Evolutionary conservation across 164 flowering plant species (phyloP).

Genomic region (Umbellularia californica): DNA sequence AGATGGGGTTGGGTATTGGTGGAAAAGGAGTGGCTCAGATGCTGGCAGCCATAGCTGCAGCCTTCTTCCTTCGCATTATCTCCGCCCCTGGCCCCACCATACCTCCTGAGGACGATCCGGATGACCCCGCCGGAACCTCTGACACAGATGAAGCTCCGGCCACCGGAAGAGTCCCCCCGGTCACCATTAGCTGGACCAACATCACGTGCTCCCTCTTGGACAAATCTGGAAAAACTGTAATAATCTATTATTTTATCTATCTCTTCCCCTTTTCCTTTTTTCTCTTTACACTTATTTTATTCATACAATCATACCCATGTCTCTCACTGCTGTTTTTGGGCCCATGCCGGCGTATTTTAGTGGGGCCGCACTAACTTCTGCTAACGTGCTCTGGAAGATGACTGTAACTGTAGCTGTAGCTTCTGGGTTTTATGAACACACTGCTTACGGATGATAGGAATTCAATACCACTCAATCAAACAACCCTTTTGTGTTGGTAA

Average conservation of each 20-base stretch:
- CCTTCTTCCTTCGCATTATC: constrained; percentile 71
- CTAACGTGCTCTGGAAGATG: neutral
- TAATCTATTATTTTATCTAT: constrained; percentile 21
- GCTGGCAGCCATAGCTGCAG: constrained; percentile 70
- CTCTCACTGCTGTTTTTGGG: neutral
- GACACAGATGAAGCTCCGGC: constrained; percentile 29
- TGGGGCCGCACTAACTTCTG: neutral
- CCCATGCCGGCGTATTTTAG: neutral
- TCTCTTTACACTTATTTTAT: neutral
- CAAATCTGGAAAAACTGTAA: constrained; percentile 70
- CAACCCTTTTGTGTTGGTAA: too few species aligned
- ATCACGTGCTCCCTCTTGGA: constrained; percentile 75
- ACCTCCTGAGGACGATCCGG: constrained; percentile 36
- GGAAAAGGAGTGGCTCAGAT: constrained; percentile 73
- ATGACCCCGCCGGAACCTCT: constrained; percentile 15
- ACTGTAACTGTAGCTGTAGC: neutral
- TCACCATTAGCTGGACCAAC: constrained; percentile 72
- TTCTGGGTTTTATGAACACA: too few species aligned
- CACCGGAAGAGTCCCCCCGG: constrained; percentile 54
- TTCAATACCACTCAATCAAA: too few species aligned
- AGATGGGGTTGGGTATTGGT: constrained; percentile 38
- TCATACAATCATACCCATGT: neutral
- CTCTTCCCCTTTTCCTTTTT: neutral
- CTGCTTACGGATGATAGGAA: too few species aligned
- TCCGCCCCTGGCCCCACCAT: constrained; percentile 64